These are phyloP conservation scores for Peziza echinospora DNA, from an alignment of 495 filamentous ascomycete species.

Conservation along the genomic window DNA sequence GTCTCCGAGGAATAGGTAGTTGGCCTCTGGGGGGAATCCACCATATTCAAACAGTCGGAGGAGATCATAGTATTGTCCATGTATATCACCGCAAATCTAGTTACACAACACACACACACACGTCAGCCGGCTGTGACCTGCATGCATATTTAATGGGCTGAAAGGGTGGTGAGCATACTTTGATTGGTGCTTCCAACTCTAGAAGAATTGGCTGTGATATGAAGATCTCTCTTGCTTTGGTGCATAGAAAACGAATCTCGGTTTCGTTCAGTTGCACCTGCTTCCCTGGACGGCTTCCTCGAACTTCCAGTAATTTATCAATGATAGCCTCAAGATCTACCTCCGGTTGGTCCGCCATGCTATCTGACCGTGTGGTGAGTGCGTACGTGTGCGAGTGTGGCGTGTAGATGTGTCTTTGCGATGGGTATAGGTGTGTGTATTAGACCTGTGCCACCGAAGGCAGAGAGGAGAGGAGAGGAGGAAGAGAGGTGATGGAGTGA, in stretches of 20 bases:
- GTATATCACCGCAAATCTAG: slow-evolving; percentile 97
- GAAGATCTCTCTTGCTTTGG: slow-evolving; percentile 97
- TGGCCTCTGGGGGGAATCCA: slow-evolving; percentile 94
- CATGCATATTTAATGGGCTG: neutral
- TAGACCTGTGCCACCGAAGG: too few species aligned
- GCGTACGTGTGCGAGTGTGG: too few species aligned
- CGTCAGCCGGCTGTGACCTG: slow-evolving; percentile 4
- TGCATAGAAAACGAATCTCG: slow-evolving; percentile 95
- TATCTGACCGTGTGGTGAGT: too few species aligned
- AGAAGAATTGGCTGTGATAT: slow-evolving; percentile 97
- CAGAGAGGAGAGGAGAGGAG: too few species aligned
- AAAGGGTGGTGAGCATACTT: slow-evolving; percentile 65
- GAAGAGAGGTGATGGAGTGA: too few species aligned
- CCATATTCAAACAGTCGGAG: slow-evolving; percentile 96
- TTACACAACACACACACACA: slow-evolving; percentile 7
- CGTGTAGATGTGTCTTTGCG: too few species aligned
- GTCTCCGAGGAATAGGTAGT: slow-evolving; percentile 98
- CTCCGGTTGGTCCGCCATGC: slow-evolving; percentile 89
- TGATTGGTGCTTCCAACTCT: slow-evolving; percentile 94
- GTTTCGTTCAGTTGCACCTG: slow-evolving; percentile 92
- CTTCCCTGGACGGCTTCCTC: slow-evolving; percentile 93
- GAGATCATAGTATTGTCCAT: slow-evolving; percentile 97
- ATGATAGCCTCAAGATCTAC: slow-evolving; percentile 99
- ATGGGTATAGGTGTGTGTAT: too few species aligned
- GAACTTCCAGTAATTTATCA: slow-evolving; percentile 88